Evolutionary conservation across 768 basidiomycete genomes (phyloP).

Genomic region (Xerocomus potaroensis): DNA sequence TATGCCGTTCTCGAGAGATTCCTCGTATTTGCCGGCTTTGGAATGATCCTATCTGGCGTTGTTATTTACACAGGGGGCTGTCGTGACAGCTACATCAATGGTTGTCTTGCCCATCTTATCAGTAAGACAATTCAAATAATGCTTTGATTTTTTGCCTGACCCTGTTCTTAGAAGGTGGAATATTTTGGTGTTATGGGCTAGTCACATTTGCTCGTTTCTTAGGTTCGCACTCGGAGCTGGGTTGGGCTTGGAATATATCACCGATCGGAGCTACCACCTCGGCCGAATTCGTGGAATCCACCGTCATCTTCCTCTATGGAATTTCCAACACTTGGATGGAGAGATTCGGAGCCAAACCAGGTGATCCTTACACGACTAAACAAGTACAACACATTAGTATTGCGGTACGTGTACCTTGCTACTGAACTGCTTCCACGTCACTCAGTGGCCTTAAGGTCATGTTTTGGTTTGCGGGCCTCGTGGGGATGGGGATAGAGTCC

Average conservation of each 20-base stretch:
- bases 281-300: slow-evolving; percentile 75
- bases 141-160: not conserved
- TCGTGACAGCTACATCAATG: slow-evolving; percentile 71
- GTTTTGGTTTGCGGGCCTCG: slow-evolving; percentile 91
- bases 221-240: slow-evolving; percentile 77
- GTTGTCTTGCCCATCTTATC: slow-evolving; percentile 87
- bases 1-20: slow-evolving; percentile 57
- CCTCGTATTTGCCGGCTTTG: slow-evolving; percentile 70
- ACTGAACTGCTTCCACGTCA: not conserved
- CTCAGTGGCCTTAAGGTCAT: slow-evolving; percentile 48
- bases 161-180: slow-evolving; percentile 62
- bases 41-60: slow-evolving; percentile 63
- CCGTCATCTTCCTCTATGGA: slow-evolving; percentile 85
- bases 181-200: slow-evolving; percentile 92
- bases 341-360: slow-evolving; percentile 76
- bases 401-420: slow-evolving; percentile 57
- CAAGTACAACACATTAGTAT: slow-evolving; percentile 94
- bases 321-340: slow-evolving; percentile 97
- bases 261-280: slow-evolving; percentile 48
- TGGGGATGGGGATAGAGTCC: slow-evolving; percentile 89
- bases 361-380: slow-evolving; percentile 85
- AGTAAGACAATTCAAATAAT: slow-evolving; percentile 45
- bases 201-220: slow-evolving; percentile 92
- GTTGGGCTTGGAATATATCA: slow-evolving; percentile 93
- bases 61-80: slow-evolving; percentile 86